Evolutionary conservation across 176 grass and related monocot species (phyloP).

Genomic region (Echinochloa phyllopogon): DNA sequence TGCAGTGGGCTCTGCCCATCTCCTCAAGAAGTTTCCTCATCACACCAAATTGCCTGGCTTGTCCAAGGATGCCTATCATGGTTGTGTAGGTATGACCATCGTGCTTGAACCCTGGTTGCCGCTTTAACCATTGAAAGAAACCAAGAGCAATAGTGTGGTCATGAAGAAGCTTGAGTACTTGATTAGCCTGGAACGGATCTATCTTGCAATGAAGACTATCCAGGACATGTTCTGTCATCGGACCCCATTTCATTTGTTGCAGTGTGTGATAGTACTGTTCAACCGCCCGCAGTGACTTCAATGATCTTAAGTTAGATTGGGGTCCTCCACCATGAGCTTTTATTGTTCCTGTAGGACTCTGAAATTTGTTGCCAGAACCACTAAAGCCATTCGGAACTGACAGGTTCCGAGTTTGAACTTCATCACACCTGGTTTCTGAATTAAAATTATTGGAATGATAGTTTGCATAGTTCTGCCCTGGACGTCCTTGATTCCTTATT

Average conservation of each 20-base stretch:
- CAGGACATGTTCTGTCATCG: slow-evolving; percentile 70
- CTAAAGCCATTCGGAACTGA: slow-evolving; percentile 32
- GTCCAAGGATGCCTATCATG: slow-evolving; percentile 96
- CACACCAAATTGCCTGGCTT: slow-evolving; percentile 73
- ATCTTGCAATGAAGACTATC: slow-evolving; percentile 78
- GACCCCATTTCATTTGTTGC: slow-evolving; percentile 90
- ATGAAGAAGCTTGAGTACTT: slow-evolving; percentile 88
- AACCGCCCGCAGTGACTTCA: slow-evolving; percentile 64
- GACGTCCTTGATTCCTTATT: slow-evolving; percentile 60
- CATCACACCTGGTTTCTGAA: slow-evolving; percentile 57
- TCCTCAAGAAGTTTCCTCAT: slow-evolving; percentile 89
- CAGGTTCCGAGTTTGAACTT: slow-evolving; percentile 44
- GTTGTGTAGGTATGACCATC: slow-evolving; percentile 97
- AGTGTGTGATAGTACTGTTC: slow-evolving; percentile 86
- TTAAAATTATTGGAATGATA: slow-evolving; percentile 56
- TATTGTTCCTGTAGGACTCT: slow-evolving; percentile 48
- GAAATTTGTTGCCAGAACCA: slow-evolving; percentile 61
- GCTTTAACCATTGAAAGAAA: slow-evolving; percentile 93
- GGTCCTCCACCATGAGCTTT: slow-evolving; percentile 52
- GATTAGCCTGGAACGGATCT: slow-evolving; percentile 85
- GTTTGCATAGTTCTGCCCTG: slow-evolving; percentile 48
- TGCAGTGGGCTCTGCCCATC: slow-evolving; percentile 74
- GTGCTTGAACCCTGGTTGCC: slow-evolving; percentile 85
- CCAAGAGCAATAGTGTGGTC: slow-evolving; percentile 73
- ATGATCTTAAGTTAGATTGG: slow-evolving; percentile 55